Conservation (phyloP, 2,329 filamentous ascomycete species). For the Ophiostoma sp. region DNA sequence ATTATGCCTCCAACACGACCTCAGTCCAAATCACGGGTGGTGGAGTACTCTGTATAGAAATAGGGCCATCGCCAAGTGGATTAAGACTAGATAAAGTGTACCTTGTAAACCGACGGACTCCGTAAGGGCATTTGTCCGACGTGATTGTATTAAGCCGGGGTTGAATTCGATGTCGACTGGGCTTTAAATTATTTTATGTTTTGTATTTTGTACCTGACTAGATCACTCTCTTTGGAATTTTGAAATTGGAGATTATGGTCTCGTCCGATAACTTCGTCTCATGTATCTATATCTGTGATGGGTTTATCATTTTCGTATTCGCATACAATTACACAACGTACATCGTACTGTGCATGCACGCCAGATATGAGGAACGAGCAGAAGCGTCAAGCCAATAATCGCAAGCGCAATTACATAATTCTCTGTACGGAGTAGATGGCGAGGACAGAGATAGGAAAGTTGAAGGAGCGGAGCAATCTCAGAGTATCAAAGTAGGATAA, state of each 20-base stretch:
- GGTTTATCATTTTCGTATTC: background rate
- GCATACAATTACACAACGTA: background rate
- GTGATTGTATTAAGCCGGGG: background rate
- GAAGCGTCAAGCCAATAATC: background rate
- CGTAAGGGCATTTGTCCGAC: background rate
- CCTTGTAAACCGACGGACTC: conserved; percentile 3
- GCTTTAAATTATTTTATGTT: background rate
- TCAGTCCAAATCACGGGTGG: background rate
- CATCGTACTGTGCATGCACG: background rate
- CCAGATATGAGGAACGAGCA: background rate
- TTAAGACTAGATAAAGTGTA: background rate
- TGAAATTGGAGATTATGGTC: background rate
- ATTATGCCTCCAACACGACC: background rate
- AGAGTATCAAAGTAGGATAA: background rate
- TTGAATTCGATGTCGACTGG: background rate
- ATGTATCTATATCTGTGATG: background rate
- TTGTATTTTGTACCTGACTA: background rate
- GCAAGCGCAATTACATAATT: background rate
- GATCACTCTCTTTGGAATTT: background rate
- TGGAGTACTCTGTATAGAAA: too few relatives aligned
- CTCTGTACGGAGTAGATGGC: background rate
- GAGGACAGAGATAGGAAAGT: background rate
- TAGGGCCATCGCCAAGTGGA: background rate
- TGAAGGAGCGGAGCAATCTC: background rate
- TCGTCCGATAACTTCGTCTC: background rate